These are phyloP conservation scores for Vickermania ingenoplastis DNA, from an alignment of 208 protist species.

Conservation along the genomic window DNA sequence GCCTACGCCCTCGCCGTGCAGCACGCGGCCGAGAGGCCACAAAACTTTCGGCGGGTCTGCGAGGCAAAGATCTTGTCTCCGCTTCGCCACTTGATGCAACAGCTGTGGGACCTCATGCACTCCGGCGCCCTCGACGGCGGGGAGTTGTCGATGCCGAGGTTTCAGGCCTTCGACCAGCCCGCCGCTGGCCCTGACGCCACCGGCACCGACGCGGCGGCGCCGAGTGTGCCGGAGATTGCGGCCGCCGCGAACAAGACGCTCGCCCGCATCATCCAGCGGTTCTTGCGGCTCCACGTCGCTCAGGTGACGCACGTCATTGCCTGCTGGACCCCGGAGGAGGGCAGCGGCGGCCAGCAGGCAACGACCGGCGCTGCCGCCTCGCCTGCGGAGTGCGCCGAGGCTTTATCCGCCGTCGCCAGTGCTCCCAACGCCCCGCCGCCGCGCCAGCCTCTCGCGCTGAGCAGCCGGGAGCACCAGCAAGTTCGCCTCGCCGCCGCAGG, in stretches of 20 bases:
- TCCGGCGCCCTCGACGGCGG: conserved; percentile 1
- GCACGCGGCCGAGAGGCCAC: neutral
- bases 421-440: neutral
- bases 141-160: conserved; percentile 1
- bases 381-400: neutral
- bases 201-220: neutral
- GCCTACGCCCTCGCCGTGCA: neutral
- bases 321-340: neutral
- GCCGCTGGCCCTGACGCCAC: neutral
- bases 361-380: neutral
- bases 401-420: too few species aligned
- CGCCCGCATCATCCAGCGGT: neutral
- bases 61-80: neutral
- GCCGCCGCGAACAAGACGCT: neutral
- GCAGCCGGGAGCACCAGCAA: neutral
- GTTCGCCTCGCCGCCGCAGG: neutral
- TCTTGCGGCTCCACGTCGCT: neutral
- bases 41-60: neutral
- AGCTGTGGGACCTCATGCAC: neutral
- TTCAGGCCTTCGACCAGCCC: too few species aligned
- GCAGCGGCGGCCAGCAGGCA: neutral
- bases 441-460: neutral
- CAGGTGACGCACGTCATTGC: neutral
- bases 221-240: neutral
- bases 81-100: neutral